Conservation (phyloP, 2,329 filamentous ascomycete genomes). For the Epichloe hybrida region DNA sequence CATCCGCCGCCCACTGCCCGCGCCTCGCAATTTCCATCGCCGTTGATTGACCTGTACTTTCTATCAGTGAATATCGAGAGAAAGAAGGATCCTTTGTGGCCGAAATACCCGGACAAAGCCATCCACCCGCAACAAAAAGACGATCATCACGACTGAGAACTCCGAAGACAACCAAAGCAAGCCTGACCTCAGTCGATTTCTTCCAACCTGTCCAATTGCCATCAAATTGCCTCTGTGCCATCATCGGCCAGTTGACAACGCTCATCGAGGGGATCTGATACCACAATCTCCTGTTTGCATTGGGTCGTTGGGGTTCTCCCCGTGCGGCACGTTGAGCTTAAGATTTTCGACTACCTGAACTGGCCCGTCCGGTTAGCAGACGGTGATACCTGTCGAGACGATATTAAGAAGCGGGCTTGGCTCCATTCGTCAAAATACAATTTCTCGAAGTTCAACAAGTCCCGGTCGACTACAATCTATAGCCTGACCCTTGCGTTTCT, state of each 20-base stretch:
- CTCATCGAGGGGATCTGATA: slow-evolving; percentile 3
- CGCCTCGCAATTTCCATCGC: slow-evolving; percentile 9
- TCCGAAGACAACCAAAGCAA: background rate
- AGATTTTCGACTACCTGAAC: slow-evolving; percentile 1
- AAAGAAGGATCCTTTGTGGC: slow-evolving; percentile 16
- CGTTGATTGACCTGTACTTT: slow-evolving; percentile 7
- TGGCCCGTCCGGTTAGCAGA: background rate
- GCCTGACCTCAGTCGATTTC: background rate
- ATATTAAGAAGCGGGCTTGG: background rate
- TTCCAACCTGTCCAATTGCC: background rate
- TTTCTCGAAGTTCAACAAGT: background rate
- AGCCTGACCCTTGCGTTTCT: background rate
- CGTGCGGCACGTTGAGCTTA: slow-evolving; percentile 7
- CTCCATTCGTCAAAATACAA: background rate
- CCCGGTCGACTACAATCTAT: background rate
- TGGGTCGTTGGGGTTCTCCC: slow-evolving; percentile 15
- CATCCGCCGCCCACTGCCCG: slow-evolving; percentile 11
- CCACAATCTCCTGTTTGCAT: slow-evolving; percentile 3
- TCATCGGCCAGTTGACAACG: background rate
- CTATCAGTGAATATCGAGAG: slow-evolving; percentile 15
- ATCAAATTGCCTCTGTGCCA: background rate
- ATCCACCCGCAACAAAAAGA: background rate
- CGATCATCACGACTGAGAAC: background rate
- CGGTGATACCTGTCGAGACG: background rate
- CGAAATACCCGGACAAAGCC: background rate